Evolutionary conservation across 2,329 filamentous ascomycete genomes (phyloP), one percentile per base, ranked within the genome.

Genomic region (Colletotrichum truncatum): DNA sequence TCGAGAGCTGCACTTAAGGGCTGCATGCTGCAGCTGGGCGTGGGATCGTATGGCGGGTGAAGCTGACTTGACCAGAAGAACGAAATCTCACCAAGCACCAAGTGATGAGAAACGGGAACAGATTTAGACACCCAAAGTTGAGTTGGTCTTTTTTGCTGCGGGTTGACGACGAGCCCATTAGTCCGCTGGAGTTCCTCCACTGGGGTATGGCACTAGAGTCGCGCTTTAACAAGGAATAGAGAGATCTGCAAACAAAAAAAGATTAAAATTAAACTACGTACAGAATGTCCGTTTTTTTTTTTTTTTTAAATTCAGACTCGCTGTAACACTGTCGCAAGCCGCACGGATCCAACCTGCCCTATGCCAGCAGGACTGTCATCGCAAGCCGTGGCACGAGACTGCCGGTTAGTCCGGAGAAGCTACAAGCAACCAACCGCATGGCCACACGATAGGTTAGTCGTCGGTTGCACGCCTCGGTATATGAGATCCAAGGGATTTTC

Each of bases 391-490:
- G 39, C 32, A 28, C 39, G 39, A 26, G 23, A 4, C 36, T 32
- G 14, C 10, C 30, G 14, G 18, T 34, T 21, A 25, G 12, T 23
- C 10, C 18, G 34, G 10, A 18, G 21, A 23, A 5, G 4, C 30
- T 38, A 30, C 23, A 28, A 4, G 32, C 36, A 9, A 36, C 49
- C 34, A 49, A 12, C 26, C 38, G n/a, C n/a, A n/a, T n/a, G 43
- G 41, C 26, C 32, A 55, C 8, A 45, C 34, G 34, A 23, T 16
- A 38, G 34, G 34, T 14, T 16, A 32, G 30, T 43, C 43, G 21
- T 21, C 7, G 32, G 43, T 46, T 28, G 16, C 57, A 51, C 49
- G 11, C 38, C 43, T 62, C 63, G 63, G 63, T 34, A 63, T n/a
- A 26, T 48, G 49, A 62, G 57, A 51, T 43, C 53, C 43, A 54